Evolutionary conservation across 768 basidiomycete genomes (phyloP), one percentile per base, ranked within the genome.

Genomic region (Cystofilobasidium ferigula): DNA sequence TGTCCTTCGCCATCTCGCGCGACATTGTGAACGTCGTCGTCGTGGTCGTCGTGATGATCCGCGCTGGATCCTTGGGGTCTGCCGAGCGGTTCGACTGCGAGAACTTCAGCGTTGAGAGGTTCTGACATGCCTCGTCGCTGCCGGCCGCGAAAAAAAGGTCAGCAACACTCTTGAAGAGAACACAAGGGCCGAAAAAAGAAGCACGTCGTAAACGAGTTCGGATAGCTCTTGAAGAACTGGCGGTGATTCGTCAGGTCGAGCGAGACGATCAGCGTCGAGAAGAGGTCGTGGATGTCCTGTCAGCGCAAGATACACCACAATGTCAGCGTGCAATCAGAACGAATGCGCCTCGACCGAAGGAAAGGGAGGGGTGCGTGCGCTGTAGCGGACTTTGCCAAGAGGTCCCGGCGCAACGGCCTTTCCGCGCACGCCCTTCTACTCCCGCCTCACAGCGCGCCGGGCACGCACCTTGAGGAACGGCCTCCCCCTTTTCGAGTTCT

Each of bases 21-120:
- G 91, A 90, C 95, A 99, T 98, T 69, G 91, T 91, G 80, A 99
- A 99, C 38, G 95, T 99, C 48, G 95, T 99, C 7, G 95, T 98
- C 8, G 95, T 99, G 0, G 95, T 99, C 0, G 95, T 99, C 73
- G 95, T 99, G 75, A 99, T 88, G 77, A 99, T 90, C 74, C 95
- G 87, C 77, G 89, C 85, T 72, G 92, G 91, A 78, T 99, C 95
- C 79, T 90, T 87, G 71, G 95, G 94, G 82, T 99, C 95, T 74
- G 93, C 88, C 71, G 91, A 88, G 75, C 95, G 89, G 80, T 92
- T 94, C 62, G 95, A 98, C 79, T 99, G 95, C 35, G 95, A 94
- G 76, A 99, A 99, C 77, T 97, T 98, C 74, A 99, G 85, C 3
- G 89, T 89, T 40, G 91, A 87, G 36, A 99, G 79, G 76, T 98